Evolutionary conservation across 345 rosid species (phyloP), one percentile per base, ranked within the genome.

Genomic region (Boechera stricta): DNA sequence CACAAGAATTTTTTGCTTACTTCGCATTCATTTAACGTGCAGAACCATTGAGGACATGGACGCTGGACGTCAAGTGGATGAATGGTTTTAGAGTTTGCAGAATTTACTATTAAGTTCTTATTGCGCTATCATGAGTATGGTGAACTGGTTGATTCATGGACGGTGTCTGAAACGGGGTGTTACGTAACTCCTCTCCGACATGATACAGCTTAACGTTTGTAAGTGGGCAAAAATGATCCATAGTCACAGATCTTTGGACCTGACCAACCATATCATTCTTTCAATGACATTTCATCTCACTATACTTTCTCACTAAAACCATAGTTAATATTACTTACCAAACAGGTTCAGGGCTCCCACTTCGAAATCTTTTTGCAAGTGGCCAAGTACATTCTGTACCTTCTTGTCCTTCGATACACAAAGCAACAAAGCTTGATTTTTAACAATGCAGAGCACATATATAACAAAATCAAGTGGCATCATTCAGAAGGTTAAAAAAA

Each of bases 171-270:
- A 16, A 16, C 0, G 16, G 16, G 16, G 16, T 16, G 16, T 16
- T 16, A 16, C 16, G 51, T 81, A 79, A 82, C 75, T 76, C 73
- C 77, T 83, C 75, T 81, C n/a, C n/a, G 81, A 75, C 33, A 72
- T 66, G 83, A 62, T 71, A 35, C 49, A 10, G 77, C 65, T 32
- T 81, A 71, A 36, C 82, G 77, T 58, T 80, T 85, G 71, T 84
- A 67, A 49, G 82, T 44, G 60, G 86, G 88, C 81, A 93, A 82
- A 84, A 93, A 93, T 24, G 96, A 85, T 72, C 98, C 97, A 80
- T 88, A 89, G 10, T 81, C 84, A 72, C 83, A 86, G 80, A 71
- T 81, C 66, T 49, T 82, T 36, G 90, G 72, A 80, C 97, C 97
- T 93, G 84, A 21, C 64, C 78, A 69, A 82, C 59, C 59, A 81